Evolutionary conservation across 176 grass and related monocot species (phyloP), one percentile per base, ranked within the genome.

Genomic region (Triticum monococcum): DNA sequence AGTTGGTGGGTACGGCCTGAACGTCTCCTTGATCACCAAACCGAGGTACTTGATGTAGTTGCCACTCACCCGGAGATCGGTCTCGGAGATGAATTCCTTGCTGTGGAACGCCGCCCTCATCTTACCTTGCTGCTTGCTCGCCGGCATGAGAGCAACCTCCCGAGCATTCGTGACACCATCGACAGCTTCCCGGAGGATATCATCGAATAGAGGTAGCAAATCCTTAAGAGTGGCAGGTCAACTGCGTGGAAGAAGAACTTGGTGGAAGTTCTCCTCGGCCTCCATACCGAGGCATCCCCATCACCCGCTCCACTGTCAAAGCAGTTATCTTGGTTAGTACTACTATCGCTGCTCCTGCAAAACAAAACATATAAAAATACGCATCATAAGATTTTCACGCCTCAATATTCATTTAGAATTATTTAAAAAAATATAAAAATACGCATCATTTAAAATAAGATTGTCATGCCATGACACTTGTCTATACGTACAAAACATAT

Each of bases 221-320:
- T 30, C 14, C 12, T 26, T 16, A 77, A 43, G 22, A 67, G 23
- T 22, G 16, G 24, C n/a, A 23, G 59, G 74, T 60, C 57, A 22
- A 60, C 57, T 22, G 56, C 18, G 9, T 18, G 13, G 1, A 40
- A 69, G 14, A 36, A 75, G 7, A 81, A 77, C 26, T 63, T 83
- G 61, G 68, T 88, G 45, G 71, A 88, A 37, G 78, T 83, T 18
- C 65, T 83, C 5, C 18, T 88, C 12, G 17, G 30, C 48, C 60
- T 88, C 30, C 45, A 17, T n/a, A n/a, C n/a, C n/a, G n/a, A n/a
- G n/a, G n/a, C n/a, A n/a, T n/a, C n/a, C n/a, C n/a, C n/a, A n/a
- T 88, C 5, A 69, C 50, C 4, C 43, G 36, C 37, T 12, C 75
- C 9, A 63, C 48, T 0, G 77, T 83, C 20, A 88, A 88, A 45